These are phyloP conservation scores for Clausena lansium DNA, from an alignment of 345 rosid genomes.

Conservation along the genomic window DNA sequence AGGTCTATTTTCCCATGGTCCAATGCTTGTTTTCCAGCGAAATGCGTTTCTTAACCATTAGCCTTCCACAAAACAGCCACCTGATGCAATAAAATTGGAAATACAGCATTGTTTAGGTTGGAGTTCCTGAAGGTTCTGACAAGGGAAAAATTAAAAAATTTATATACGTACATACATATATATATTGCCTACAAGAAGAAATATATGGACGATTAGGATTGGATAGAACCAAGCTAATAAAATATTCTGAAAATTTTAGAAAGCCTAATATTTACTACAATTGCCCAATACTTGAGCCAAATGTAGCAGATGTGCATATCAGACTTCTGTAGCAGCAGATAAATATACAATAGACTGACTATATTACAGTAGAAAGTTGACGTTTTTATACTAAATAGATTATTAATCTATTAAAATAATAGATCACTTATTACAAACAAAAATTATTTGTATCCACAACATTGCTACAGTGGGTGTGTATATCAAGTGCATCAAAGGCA, in stretches of 20 bases:
- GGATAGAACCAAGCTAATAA: background rate
- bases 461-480: no score
- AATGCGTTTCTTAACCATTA: constrained; percentile 91
- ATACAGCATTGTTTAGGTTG: background rate
- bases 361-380: no score
- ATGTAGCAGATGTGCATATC: background rate
- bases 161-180: no score
- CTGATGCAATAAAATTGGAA: constrained; percentile 34
- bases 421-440: no score
- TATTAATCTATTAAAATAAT: no score
- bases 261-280: background rate
- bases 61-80: constrained; percentile 95
- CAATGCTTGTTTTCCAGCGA: constrained; percentile 86
- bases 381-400: no score
- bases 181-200: background rate
- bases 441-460: no score
- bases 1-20: constrained; percentile 63
- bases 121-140: background rate
- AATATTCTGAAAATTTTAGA: background rate
- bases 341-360: no score
- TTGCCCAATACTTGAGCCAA: no score
- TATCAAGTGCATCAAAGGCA: no score
- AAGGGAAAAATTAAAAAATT: background rate
- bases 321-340: no score
- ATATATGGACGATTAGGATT: background rate